Conservation (phyloP, 1,284 basidiomycete species). For the Malassezia obtusa region DNA sequence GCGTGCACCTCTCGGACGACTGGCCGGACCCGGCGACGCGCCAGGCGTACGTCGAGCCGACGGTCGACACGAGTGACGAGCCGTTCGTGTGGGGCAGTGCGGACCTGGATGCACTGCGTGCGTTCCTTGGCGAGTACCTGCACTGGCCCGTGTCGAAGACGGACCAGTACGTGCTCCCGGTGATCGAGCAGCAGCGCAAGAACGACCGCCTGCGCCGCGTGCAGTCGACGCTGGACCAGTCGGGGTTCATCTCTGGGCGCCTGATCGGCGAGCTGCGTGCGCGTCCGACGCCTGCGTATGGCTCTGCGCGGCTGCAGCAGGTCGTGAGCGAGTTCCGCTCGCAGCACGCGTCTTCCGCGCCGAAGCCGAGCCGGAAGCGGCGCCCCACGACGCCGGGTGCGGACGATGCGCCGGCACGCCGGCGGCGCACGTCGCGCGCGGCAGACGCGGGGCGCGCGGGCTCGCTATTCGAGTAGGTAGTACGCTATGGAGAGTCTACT, state of each 20-base stretch:
- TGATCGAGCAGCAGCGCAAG: slow-evolving; percentile 60
- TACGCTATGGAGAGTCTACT: slow-evolving; percentile 11
- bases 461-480: slow-evolving; percentile 8
- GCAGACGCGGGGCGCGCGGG: slow-evolving; percentile 1
- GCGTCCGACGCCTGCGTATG: slow-evolving; percentile 51
- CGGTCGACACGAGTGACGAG: slow-evolving; percentile 80
- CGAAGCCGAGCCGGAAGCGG: slow-evolving; percentile 11
- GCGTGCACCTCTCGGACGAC: slow-evolving; percentile 64
- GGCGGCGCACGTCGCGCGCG: background rate
- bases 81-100: slow-evolving; percentile 95
- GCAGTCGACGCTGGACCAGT: slow-evolving; percentile 55
- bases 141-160: slow-evolving; percentile 78
- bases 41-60: slow-evolving; percentile 75
- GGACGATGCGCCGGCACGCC: background rate
- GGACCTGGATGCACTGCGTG: slow-evolving; percentile 64
- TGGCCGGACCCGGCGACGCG: slow-evolving; percentile 89
- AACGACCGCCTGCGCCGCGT: slow-evolving; percentile 40
- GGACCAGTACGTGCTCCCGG: slow-evolving; percentile 81
- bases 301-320: slow-evolving; percentile 75
- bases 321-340: slow-evolving; percentile 67
- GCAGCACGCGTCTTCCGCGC: slow-evolving; percentile 14
- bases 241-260: slow-evolving; percentile 52
- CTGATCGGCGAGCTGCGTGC: background rate
- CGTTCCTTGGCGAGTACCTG: slow-evolving; percentile 73
- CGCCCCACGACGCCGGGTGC: no score